Percentiles rank a stretch among this genome's conserved stretches.
Evolutionary conservation across 1,139 yeast genomes (phyloP).

Genomic region (Suhomyces taliae): DNA sequence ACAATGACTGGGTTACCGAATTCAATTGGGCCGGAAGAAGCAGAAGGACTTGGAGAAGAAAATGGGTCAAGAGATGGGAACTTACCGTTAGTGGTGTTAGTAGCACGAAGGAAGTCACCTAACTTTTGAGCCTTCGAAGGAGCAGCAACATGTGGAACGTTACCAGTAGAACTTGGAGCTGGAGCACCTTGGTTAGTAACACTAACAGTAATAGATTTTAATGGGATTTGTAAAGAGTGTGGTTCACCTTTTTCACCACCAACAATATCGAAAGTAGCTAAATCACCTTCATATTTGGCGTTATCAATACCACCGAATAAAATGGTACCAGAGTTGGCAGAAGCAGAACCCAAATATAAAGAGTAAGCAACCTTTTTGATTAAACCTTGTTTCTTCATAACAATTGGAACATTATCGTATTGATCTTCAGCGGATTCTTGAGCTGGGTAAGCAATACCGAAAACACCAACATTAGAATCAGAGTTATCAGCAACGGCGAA

Average conservation of each 20-base stretch:
- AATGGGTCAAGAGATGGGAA: neutral
- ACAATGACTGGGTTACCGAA: conserved; percentile 26
- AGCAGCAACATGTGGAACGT: conserved; percentile 8
- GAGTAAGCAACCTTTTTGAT: conserved; percentile 34
- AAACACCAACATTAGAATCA: conserved; percentile 55
- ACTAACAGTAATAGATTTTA: conserved; percentile 16
- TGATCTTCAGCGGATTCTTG: conserved; percentile 15
- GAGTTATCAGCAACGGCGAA: conserved; percentile 60
- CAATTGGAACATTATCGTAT: conserved; percentile 28
- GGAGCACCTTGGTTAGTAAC: conserved; percentile 4
- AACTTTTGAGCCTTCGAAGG: neutral
- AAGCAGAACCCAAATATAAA: conserved; percentile 12
- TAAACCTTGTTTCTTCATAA: conserved; percentile 26
- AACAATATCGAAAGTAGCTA: conserved; percentile 26
- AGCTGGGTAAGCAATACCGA: conserved; percentile 55
- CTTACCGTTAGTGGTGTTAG: neutral
- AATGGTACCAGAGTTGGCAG: conserved; percentile 15
- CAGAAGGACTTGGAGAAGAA: conserved; percentile 3
- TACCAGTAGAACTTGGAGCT: conserved; percentile 8
- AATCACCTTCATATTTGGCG: conserved; percentile 36
- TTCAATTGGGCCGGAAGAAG: conserved; percentile 10
- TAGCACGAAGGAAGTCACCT: neutral
- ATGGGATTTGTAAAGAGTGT: conserved; percentile 23
- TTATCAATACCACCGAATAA: conserved; percentile 25
- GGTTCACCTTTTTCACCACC: conserved; percentile 17